Base-by-base conservation (phyloP, 306 rosid genomes). In the Lablab purpureus region DNA sequence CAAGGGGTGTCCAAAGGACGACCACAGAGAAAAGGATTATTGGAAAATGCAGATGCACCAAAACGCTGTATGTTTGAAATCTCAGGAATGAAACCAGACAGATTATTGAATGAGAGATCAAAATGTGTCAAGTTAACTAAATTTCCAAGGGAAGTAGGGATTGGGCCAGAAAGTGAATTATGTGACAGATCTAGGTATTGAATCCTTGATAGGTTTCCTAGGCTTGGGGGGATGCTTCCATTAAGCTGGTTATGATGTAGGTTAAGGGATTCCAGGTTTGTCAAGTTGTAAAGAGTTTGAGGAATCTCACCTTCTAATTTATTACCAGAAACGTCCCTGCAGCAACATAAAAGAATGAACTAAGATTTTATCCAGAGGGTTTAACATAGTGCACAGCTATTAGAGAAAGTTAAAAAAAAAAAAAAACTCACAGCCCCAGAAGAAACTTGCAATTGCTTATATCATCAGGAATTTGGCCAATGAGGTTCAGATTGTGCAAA, bases 401-500 rank as follows among this genome's bases (percentile, higher is more conserved):
- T 74, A 66, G 78, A 78, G 68, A 86, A 81, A 64, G 77, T 64
- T 68, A 64, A 11, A 75, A n/a, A n/a, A n/a, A n/a, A n/a, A n/a
- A n/a, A n/a, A n/a, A 85, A 71, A 96, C 99, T 96, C 84, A 96
- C 99, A 96, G 85, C 85, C 86, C 96, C 67, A 89, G 98, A 82
- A 96, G 99, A 84, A 93, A 85, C 81, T 78, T 81, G 91, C 98
- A 91, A 72, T 88, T 89, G 85, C 87, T 84, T 65, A 96, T 81
- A 56, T 89, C 91, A 41, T 51, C 78, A 2, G 99, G 98, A 77
- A 96, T 91, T 82, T 87, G 87, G 14, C 98, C 98, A 67, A 27
- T 59, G 49, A 96, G 99, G 83, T 87, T 82, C 77, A 96, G 93
- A 81, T 87, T 89, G 75, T 82, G 94, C 89, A 96, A 89, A 90